phyloP scores from a whole-genome alignment of 2,329 filamentous ascomycete species.

The Trichoderma afroharzianum region DNA sequence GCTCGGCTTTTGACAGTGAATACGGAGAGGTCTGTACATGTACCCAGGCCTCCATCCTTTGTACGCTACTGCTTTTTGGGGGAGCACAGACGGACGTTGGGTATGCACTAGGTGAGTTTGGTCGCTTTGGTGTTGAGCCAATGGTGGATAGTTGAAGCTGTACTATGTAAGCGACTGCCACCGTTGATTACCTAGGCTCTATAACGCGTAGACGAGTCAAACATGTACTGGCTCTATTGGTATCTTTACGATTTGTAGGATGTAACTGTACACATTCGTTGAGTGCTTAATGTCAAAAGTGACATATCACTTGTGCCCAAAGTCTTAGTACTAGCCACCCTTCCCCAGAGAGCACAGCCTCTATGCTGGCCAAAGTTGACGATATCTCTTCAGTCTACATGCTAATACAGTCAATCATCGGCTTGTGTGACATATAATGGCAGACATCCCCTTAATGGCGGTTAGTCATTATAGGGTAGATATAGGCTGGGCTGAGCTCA shows the following conservation, averaged over 20 bases:
- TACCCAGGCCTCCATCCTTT: neutral
- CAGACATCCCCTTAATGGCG: neutral
- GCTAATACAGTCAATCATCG: neutral
- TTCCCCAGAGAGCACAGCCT: neutral
- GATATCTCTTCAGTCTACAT: neutral
- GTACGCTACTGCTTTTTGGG: neutral
- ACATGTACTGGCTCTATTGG: neutral
- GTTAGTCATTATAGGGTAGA: neutral
- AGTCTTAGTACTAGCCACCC: neutral
- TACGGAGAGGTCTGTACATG: neutral
- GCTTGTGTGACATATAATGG: neutral
- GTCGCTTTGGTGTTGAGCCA: neutral
- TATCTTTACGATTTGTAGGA: neutral
- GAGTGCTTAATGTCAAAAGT: neutral
- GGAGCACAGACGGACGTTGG: neutral
- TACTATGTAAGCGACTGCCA: neutral
- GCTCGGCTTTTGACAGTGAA: neutral
- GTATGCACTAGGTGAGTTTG: neutral
- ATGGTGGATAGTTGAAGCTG: neutral
- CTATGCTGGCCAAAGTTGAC: neutral
- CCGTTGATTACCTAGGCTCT: neutral
- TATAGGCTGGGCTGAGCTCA: neutral
- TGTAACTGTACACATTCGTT: neutral
- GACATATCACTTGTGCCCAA: neutral
- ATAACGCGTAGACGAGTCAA: neutral